These are phyloP conservation scores for Yamadazyma atmosphaerica DNA, from an alignment of 1,139 yeast species.

Conservation along the genomic window DNA sequence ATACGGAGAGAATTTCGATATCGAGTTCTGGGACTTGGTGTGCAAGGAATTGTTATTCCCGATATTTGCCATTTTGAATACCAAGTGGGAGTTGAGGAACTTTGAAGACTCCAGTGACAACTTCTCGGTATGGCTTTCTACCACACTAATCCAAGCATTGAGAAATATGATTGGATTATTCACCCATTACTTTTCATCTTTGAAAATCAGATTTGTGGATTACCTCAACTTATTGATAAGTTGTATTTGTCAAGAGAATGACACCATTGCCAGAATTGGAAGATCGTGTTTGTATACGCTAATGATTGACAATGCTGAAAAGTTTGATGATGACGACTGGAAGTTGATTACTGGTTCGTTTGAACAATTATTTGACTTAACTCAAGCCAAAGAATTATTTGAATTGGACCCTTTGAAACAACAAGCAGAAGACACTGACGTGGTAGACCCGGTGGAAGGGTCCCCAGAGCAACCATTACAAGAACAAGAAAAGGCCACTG, in stretches of 20 bases:
- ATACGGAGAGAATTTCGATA: constrained; percentile 74
- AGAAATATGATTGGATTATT: constrained; percentile 84
- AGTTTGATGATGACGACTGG: constrained; percentile 74
- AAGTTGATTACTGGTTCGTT: constrained; percentile 62
- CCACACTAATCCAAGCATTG: constrained; percentile 93
- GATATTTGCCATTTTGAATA: constrained; percentile 76
- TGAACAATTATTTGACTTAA: constrained; percentile 66
- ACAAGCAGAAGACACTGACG: constrained; percentile 4
- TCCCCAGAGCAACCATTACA: no score
- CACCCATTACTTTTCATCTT: constrained; percentile 73
- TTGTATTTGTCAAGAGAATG: constrained; percentile 95
- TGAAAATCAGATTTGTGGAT: constrained; percentile 73
- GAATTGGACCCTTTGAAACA: constrained; percentile 59
- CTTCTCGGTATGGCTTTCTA: constrained; percentile 91
- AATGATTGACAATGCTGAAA: constrained; percentile 69
- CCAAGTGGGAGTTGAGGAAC: constrained; percentile 71
- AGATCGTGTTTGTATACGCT: constrained; percentile 82
- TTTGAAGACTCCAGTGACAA: constrained; percentile 63
- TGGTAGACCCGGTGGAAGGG: no score
- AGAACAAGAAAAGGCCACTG: constrained; percentile 7
- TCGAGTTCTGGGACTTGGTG: constrained; percentile 78
- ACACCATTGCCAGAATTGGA: constrained; percentile 93
- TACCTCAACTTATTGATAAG: constrained; percentile 75
- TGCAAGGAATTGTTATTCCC: constrained; percentile 85
- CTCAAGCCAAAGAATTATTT: constrained; percentile 86